Percentiles rank a stretch among this genome's conserved stretches.
These are phyloP conservation scores for Hypomontagnella monticulosa DNA, from an alignment of 495 filamentous ascomycete genomes.

Conservation along the genomic window DNA sequence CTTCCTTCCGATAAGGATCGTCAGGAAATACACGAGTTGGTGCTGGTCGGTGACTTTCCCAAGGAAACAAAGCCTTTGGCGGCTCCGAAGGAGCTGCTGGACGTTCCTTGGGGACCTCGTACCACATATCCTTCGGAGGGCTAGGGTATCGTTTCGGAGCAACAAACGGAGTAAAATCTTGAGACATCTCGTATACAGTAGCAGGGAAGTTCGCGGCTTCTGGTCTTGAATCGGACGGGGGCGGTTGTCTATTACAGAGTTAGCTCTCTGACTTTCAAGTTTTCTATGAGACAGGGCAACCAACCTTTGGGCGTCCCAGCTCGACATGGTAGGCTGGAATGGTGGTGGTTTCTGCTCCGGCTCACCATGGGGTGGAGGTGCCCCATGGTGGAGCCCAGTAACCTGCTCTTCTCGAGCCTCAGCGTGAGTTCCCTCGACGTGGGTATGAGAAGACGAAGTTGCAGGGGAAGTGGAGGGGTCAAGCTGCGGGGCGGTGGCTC, in stretches of 20 bases:
- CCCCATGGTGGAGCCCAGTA: conserved; percentile 46
- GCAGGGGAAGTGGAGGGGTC: conserved; percentile 38
- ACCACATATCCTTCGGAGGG: conserved; percentile 86
- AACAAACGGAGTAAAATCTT: conserved; percentile 73
- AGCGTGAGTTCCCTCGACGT: conserved; percentile 47
- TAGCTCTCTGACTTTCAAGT: conserved; percentile 21
- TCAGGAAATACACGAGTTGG: conserved; percentile 77
- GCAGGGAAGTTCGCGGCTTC: conserved; percentile 81
- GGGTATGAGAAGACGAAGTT: conserved; percentile 38
- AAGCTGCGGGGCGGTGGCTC: conserved; percentile 37
- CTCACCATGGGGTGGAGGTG: conserved; percentile 26
- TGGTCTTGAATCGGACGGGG: conserved; percentile 75
- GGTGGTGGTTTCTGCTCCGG: conserved; percentile 46
- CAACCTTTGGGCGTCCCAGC: conserved; percentile 56
- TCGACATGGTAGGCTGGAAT: conserved; percentile 38
- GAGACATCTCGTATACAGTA: conserved; percentile 79
- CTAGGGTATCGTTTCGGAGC: conserved; percentile 79
- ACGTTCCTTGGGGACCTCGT: conserved; percentile 73
- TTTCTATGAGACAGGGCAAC: conserved; percentile 13
- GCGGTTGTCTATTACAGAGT: conserved; percentile 67
- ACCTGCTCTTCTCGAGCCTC: conserved; percentile 54
- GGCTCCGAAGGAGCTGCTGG: conserved; percentile 64
- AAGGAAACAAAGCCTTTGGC: conserved; percentile 80
- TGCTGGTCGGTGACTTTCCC: conserved; percentile 73
- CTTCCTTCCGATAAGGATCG: conserved; percentile 30